Evolutionary conservation across 305 asterid species (phyloP), one percentile per base, ranked within the genome.

Genomic region (Fraxinus platypoda): DNA sequence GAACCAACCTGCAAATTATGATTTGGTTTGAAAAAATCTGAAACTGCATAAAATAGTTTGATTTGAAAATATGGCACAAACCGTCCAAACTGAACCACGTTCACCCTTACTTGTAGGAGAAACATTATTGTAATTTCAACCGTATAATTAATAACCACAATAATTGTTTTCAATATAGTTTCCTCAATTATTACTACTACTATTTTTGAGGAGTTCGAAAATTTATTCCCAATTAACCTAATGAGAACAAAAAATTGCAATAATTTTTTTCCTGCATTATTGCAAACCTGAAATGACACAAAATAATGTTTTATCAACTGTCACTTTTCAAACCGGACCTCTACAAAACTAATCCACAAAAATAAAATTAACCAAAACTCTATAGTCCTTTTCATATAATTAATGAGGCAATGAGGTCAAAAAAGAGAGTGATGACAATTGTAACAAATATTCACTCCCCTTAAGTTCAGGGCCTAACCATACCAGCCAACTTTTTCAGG

Each of bases 401-500:
- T 81, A 59, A 75, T 80, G 75, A 81, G 84, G 89, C 64, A 88
- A 81, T 68, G 74, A 75, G 84, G 84, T 71, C 35, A 77, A 81
- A 79, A 52, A 79, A 79, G 77, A 79, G 75, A 19, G n/a, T 15
- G 62, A 74, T 17, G 75, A 71, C 68, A 84, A 84, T 83, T 41
- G 11, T 70, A 70, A 70, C 75, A 70, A 30, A 70, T 70, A 30
- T 70, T 68, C 74, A 68, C 9, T 68, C 17, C 74, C 35, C 37
- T 30, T 0, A 1, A 68, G 74, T 28, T 68, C 13, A 30, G 21
- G 75, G 38, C 38, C n/a, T 25, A 23, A 70, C 28, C 84, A 74
- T 78, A 13, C 0, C 78, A 30, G 87, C 86, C 91, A 88, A 86
- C 90, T 86, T 76, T 81, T 82, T 78, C 84, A 80, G 84, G 81